Base-by-base conservation (phyloP, 352 stramenopile species). In the Phytophthora sojae region DNA sequence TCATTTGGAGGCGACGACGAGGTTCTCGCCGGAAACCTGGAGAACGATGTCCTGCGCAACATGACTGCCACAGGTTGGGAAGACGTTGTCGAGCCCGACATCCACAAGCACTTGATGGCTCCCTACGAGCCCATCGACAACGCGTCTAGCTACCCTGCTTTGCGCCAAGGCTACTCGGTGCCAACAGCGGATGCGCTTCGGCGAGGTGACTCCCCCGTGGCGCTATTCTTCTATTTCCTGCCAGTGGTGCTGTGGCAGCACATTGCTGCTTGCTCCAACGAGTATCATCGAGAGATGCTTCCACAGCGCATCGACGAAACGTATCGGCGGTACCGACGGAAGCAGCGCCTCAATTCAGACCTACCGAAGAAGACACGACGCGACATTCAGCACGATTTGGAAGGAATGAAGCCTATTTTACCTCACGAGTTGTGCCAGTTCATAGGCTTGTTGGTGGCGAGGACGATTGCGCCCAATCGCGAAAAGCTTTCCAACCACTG, bases 61-160 rank as follows among this genome's bases (percentile, higher is more conserved):
- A 50, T 50, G 42, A 4, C 42, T 2, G 42, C 42, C 7, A 25
- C 42, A 6, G 42, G 42, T 12, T 50, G 42, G 42, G 42, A 50
- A 11, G 42, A 50, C 42, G 42, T 50, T 0, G 42, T 50, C n/a
- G 42, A 21, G 5, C 42, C 42, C 7, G 42, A 50, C 42, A 50
- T 23, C n/a, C 15, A 23, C 17, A 0, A 50, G 17, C 32, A 37
- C 9, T 12, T 37, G 32, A 37, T 37, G 32, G 32, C 3, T 37
- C 32, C 54, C 2, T 60, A 60, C 54, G 54, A 60, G 32, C 54
- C 30, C 30, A 32, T 60, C 30, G 9, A 35, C n/a, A 50, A 60
- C n/a, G 23, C n/a, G 2, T 7, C 30, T 3, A 60, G 54, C 32
- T 60, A 60, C 29, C 35, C 35, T 8, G 54, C 30, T 21, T 32